These are phyloP conservation scores for Dacryopinax primogenitus DNA, from an alignment of 768 basidiomycete species.

Conservation along the genomic window DNA sequence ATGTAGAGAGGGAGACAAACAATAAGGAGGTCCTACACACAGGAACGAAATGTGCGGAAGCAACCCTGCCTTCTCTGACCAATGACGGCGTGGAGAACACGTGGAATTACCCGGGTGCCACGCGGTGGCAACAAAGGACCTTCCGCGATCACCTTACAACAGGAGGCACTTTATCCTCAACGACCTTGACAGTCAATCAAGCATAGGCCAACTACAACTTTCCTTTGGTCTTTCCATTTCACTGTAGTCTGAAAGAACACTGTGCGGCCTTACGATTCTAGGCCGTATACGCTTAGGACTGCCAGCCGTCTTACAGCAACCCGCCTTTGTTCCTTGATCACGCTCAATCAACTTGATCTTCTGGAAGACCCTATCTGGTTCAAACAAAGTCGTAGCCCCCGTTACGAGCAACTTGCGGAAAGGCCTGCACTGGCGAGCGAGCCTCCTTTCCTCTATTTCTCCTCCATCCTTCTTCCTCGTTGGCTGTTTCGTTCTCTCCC, in stretches of 20 bases:
- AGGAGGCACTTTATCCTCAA: not conserved
- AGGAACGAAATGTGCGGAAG: not conserved
- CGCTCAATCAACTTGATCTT: not conserved
- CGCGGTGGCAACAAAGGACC: slow-evolving; percentile 2
- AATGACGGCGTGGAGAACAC: not conserved
- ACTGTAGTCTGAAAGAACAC: not conserved
- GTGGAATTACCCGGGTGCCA: not conserved
- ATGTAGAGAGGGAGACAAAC: not conserved
- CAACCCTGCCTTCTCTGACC: no score
- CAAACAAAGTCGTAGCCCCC: slow-evolving; percentile 5
- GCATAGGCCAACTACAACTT: not conserved
- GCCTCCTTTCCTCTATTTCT: not conserved
- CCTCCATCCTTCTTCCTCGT: not conserved
- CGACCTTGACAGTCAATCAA: not conserved
- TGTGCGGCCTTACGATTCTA: not conserved
- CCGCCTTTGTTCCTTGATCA: slow-evolving; percentile 1
- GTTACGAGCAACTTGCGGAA: not conserved
- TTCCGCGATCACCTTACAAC: not conserved
- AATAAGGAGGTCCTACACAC: not conserved
- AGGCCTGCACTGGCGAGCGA: not conserved
- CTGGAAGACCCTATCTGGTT: slow-evolving; percentile 1
- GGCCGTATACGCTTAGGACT: not conserved
- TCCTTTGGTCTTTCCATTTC: no score
- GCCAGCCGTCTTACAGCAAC: not conserved
- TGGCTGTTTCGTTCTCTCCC: not conserved